Conservation (phyloP, 257 asterid species). For the Solanum bulbocastanum region DNA sequence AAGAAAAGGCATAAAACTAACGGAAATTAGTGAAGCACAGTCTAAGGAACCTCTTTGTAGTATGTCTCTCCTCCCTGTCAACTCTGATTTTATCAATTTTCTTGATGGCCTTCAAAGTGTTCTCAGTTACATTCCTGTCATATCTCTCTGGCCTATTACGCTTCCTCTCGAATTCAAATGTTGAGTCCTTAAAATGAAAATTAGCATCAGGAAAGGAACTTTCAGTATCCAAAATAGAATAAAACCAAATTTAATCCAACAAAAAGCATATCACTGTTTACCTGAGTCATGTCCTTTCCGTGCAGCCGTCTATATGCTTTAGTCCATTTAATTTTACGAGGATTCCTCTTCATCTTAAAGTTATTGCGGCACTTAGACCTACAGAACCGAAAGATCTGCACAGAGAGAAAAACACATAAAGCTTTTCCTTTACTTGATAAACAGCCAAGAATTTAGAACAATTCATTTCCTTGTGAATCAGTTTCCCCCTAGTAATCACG, state of each 20-base stretch:
- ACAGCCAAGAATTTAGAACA: not conserved
- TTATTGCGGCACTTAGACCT: slow-evolving; percentile 63
- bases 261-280: not conserved
- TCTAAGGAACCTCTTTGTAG: no score
- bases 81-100: no score
- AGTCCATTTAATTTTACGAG: slow-evolving; percentile 91
- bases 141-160: slow-evolving; percentile 79
- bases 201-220: not conserved
- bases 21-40: no score
- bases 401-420: not conserved
- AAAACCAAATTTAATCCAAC: not conserved
- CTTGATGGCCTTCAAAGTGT: slow-evolving; percentile 66
- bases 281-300: slow-evolving; percentile 97
- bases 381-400: slow-evolving; percentile 33
- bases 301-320: slow-evolving; percentile 77
- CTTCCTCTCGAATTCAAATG: slow-evolving; percentile 89
- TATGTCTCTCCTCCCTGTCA: no score
- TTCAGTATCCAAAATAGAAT: not conserved
- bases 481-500: no score
- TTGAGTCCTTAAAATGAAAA: slow-evolving; percentile 48
- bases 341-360: slow-evolving; percentile 95
- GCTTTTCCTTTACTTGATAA: not conserved
- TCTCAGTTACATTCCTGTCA: slow-evolving; percentile 60
- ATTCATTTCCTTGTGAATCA: not conserved
- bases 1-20: not conserved